phyloP scores from a whole-genome alignment of 352 stramenopile species.

The Phytopythium boreale region DNA sequence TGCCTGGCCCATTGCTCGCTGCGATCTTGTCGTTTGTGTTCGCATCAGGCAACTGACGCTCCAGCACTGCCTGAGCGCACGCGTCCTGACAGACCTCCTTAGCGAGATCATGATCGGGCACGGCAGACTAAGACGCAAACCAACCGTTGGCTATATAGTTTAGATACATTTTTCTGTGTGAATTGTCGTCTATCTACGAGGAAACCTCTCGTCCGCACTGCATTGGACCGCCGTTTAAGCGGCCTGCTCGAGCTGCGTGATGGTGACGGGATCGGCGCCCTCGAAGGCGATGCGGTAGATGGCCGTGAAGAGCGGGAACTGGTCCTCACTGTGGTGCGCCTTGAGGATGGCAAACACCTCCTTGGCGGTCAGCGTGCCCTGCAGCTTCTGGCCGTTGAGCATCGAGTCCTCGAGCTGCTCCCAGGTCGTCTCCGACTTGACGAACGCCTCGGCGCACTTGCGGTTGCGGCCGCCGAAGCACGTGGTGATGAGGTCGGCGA shows the following conservation, averaged over 20 bases:
- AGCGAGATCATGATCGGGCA: too few species aligned
- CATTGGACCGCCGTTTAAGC: background rate
- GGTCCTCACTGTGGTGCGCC: constrained; percentile 63
- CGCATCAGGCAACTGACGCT: background rate
- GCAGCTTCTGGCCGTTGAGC: constrained; percentile 97
- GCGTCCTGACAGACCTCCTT: background rate
- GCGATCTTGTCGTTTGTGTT: background rate
- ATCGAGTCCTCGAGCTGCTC: constrained; percentile 93
- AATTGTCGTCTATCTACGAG: background rate
- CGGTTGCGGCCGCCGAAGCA: constrained; percentile 97
- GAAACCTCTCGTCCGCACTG: background rate
- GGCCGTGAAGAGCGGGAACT: constrained; percentile 90
- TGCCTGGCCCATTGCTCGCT: background rate
- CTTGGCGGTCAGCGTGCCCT: constrained; percentile 93
- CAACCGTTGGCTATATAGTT: background rate
- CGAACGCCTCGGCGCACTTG: constrained; percentile 95
- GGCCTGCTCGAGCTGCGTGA: constrained; percentile 49
- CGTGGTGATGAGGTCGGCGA: constrained; percentile 98
- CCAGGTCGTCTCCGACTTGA: constrained; percentile 75
- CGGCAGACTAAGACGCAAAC: background rate
- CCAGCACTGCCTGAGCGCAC: too few species aligned
- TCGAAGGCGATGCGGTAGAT: constrained; percentile 95
- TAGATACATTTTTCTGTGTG: constrained; percentile 4
- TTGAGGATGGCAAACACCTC: constrained; percentile 93
- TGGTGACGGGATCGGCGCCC: constrained; percentile 74